Evolutionary conservation across 192 early-diverging fungal species (phyloP).

Genomic region (Mortierella antarctica): DNA sequence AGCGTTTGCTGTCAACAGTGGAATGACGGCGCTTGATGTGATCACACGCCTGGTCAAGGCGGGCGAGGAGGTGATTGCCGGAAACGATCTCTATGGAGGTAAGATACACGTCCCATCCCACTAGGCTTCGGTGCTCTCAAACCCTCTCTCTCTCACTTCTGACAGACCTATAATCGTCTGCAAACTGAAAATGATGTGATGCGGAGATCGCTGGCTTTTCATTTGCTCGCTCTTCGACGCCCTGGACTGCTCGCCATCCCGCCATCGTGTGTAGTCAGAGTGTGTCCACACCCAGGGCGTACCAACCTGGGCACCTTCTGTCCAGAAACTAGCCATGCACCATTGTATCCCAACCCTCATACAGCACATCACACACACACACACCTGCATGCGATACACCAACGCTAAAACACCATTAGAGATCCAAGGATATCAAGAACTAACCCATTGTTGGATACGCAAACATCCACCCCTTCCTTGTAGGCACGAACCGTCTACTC

Average conservation of each 20-base stretch:
- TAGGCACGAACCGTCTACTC: slow-evolving; percentile 93
- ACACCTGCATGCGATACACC: background rate
- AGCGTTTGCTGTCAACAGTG: slow-evolving; percentile 87
- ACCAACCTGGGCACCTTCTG: too few species aligned
- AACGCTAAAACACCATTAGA: background rate
- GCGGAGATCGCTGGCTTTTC: slow-evolving; percentile 11
- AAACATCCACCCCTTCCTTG: background rate
- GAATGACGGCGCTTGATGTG: slow-evolving; percentile 96
- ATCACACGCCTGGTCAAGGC: slow-evolving; percentile 87
- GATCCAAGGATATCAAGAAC: background rate
- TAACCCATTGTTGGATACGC: slow-evolving; percentile 55
- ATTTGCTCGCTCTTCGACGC: slow-evolving; percentile 10
- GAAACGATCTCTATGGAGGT: slow-evolving; percentile 97
- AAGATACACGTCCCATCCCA: background rate
- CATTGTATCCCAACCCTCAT: too few species aligned
- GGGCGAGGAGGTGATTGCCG: slow-evolving; percentile 93
- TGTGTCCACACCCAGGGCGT: too few species aligned
- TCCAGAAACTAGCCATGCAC: too few species aligned
- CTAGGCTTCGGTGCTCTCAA: slow-evolving; percentile 6
- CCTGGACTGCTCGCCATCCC: background rate
- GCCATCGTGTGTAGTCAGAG: too few species aligned
- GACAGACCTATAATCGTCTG: slow-evolving; percentile 1
- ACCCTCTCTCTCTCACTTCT: background rate
- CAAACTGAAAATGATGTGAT: slow-evolving; percentile 25
- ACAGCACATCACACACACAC: too few species aligned